Conservation (phyloP, 2,329 filamentous ascomycete genomes). For the Pseudocercospora vitis region DNA sequence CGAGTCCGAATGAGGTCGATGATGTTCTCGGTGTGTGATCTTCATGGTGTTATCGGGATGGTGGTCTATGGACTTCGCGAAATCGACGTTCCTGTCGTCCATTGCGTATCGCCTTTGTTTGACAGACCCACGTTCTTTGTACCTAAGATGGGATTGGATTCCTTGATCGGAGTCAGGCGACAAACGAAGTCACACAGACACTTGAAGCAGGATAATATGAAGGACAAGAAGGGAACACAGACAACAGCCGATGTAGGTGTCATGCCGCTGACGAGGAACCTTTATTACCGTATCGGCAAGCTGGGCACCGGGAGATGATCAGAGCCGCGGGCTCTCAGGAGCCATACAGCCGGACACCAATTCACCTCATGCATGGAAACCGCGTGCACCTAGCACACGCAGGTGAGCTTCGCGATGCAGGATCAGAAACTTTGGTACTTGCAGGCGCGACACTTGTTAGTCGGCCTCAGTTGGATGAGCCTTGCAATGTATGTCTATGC, state of each 20-base stretch:
- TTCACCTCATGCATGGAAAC: slow-evolving; percentile 11
- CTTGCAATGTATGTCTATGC: slow-evolving; percentile 12
- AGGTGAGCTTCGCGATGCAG: slow-evolving; percentile 14
- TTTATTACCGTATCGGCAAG: slow-evolving; percentile 10
- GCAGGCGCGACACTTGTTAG: slow-evolving; percentile 9
- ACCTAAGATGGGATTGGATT: no score
- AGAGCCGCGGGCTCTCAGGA: slow-evolving; percentile 10
- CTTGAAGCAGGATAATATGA: background rate
- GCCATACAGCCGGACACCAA: slow-evolving; percentile 14
- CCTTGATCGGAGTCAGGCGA: no score
- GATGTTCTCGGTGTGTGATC: slow-evolving; percentile 28
- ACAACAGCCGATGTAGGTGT: background rate
- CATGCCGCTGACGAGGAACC: slow-evolving; percentile 8
- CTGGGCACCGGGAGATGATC: slow-evolving; percentile 4
- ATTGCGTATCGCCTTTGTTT: slow-evolving; percentile 1
- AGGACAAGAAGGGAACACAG: no score
- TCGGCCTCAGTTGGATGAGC: slow-evolving; percentile 10
- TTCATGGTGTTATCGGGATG: slow-evolving; percentile 18
- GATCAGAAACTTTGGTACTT: slow-evolving; percentile 15
- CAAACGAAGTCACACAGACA: no score
- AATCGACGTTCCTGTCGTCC: slow-evolving; percentile 6
- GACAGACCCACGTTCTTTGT: background rate
- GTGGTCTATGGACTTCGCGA: slow-evolving; percentile 2
- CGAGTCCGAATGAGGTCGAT: slow-evolving; percentile 17
- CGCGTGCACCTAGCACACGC: slow-evolving; percentile 13